phyloP scores from a whole-genome alignment of 2,329 filamentous ascomycete species.

The Colletotrichum sp. region DNA sequence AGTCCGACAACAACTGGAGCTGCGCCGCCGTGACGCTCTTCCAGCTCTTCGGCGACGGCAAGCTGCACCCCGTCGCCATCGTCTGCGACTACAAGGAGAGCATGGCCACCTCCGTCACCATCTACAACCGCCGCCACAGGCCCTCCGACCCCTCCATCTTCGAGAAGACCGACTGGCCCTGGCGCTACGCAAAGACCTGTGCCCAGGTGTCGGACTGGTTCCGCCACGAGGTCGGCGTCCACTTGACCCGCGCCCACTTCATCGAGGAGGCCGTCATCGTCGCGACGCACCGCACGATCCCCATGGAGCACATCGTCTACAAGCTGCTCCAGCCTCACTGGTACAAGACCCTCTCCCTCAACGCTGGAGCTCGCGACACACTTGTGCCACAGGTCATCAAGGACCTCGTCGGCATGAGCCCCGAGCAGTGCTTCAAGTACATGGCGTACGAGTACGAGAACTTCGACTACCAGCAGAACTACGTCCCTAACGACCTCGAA shows the following conservation, averaged over 20 bases:
- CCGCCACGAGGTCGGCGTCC: slow-evolving; percentile 51
- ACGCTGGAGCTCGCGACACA: slow-evolving; percentile 47
- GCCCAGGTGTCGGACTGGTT: slow-evolving; percentile 53
- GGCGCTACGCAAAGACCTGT: slow-evolving; percentile 58
- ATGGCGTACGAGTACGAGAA: slow-evolving; percentile 44
- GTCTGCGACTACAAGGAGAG: slow-evolving; percentile 50
- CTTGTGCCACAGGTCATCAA: slow-evolving; percentile 51
- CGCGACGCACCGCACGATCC: slow-evolving; percentile 46
- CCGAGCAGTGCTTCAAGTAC: slow-evolving; percentile 39
- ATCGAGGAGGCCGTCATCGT: slow-evolving; percentile 55
- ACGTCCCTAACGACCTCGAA: slow-evolving; percentile 50
- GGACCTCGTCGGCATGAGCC: slow-evolving; percentile 44
- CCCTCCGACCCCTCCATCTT: slow-evolving; percentile 31
- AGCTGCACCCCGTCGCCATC: slow-evolving; percentile 54
- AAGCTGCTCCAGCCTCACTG: slow-evolving; percentile 51
- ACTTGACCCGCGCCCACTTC: slow-evolving; percentile 50
- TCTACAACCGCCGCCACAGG: slow-evolving; percentile 52
- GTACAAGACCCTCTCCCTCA: slow-evolving; percentile 55
- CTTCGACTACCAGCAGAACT: slow-evolving; percentile 49
- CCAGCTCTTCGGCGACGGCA: slow-evolving; percentile 46
- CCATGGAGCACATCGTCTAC: slow-evolving; percentile 47
- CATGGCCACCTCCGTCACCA: slow-evolving; percentile 41
- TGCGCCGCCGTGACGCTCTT: slow-evolving; percentile 49
- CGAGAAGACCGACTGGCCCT: slow-evolving; percentile 52
- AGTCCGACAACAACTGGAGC: slow-evolving; percentile 29